These are phyloP conservation scores for Sphaerosporella brunnea DNA, from an alignment of 495 filamentous ascomycete genomes.

Conservation along the genomic window DNA sequence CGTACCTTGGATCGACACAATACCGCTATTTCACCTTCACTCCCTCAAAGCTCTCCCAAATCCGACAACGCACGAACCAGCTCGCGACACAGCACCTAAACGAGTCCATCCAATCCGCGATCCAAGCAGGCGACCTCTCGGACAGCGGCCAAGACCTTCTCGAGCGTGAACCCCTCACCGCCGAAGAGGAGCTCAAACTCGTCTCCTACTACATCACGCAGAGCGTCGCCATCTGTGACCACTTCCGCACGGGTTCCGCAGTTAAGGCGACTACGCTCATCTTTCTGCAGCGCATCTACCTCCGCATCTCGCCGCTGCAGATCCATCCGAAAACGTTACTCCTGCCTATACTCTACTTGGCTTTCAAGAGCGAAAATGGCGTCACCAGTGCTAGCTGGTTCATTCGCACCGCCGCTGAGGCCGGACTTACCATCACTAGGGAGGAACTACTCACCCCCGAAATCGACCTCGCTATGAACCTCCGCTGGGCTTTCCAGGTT, in stretches of 20 bases:
- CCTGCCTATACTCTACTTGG: slow-evolving; percentile 72
- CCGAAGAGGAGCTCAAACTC: slow-evolving; percentile 66
- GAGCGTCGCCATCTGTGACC: slow-evolving; percentile 54
- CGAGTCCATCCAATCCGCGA: not conserved
- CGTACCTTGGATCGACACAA: slow-evolving; percentile 83
- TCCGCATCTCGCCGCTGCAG: slow-evolving; percentile 85
- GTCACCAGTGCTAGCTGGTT: slow-evolving; percentile 55
- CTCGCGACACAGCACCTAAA: slow-evolving; percentile 31
- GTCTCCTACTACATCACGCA: slow-evolving; percentile 62
- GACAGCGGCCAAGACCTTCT: slow-evolving; percentile 23
- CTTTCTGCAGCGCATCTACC: slow-evolving; percentile 85
- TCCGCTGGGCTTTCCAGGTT: slow-evolving; percentile 87
- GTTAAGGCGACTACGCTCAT: slow-evolving; percentile 82
- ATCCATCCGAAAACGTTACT: slow-evolving; percentile 79
- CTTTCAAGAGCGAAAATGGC: slow-evolving; percentile 74
- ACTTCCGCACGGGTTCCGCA: slow-evolving; percentile 58
- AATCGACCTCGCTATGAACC: slow-evolving; percentile 74
- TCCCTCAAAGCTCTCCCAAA: slow-evolving; percentile 43
- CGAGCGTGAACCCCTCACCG: slow-evolving; percentile 31
- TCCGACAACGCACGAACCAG: slow-evolving; percentile 59
- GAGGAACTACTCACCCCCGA: slow-evolving; percentile 78
- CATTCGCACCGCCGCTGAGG: slow-evolving; percentile 36
- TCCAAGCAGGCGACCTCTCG: slow-evolving; percentile 30
- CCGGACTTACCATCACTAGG: slow-evolving; percentile 44
- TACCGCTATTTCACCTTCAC: slow-evolving; percentile 90